Evolutionary conservation across 495 filamentous ascomycete species (phyloP).

Genomic region (Daldinia caldariorum): DNA sequence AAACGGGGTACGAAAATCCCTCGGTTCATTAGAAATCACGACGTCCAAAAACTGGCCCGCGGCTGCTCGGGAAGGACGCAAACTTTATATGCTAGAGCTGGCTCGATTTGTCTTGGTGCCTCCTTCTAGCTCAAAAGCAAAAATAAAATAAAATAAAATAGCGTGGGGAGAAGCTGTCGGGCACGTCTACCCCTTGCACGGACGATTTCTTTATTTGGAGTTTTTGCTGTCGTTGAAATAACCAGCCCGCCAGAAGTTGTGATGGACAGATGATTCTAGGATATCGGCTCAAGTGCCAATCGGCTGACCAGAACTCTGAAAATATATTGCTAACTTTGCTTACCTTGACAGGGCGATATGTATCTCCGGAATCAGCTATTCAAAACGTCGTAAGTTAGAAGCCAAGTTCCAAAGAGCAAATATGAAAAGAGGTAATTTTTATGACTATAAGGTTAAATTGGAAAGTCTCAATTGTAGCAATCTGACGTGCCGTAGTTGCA

Average conservation of each 20-base stretch:
- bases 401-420: conserved; percentile 38
- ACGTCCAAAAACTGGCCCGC: conserved; percentile 17
- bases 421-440: conserved; percentile 26
- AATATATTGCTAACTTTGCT: conserved; percentile 20
- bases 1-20: conserved; percentile 5
- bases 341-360: conserved; percentile 59
- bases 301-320: conserved; percentile 5
- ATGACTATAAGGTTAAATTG: conserved; percentile 32
- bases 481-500: conserved; percentile 47
- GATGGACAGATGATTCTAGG: conserved; percentile 9
- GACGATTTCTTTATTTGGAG: conserved; percentile 14
- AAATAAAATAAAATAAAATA: conserved; percentile 6
- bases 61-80: conserved; percentile 22
- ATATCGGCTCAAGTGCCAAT: conserved; percentile 6
- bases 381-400: conserved; percentile 52
- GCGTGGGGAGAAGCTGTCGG: conserved; percentile 28
- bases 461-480: conserved; percentile 26
- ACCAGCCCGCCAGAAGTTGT: conserved; percentile 16
- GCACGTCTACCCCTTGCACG: conserved; percentile 6
- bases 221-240: conserved; percentile 21
- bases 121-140: conserved; percentile 27
- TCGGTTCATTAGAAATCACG: conserved; percentile 2
- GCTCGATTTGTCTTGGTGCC: conserved; percentile 31
- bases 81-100: conserved; percentile 36
- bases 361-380: conserved; percentile 63